Base-by-base conservation (phyloP, 257 asterid genomes). In the Nicotiana benthamiana region DNA sequence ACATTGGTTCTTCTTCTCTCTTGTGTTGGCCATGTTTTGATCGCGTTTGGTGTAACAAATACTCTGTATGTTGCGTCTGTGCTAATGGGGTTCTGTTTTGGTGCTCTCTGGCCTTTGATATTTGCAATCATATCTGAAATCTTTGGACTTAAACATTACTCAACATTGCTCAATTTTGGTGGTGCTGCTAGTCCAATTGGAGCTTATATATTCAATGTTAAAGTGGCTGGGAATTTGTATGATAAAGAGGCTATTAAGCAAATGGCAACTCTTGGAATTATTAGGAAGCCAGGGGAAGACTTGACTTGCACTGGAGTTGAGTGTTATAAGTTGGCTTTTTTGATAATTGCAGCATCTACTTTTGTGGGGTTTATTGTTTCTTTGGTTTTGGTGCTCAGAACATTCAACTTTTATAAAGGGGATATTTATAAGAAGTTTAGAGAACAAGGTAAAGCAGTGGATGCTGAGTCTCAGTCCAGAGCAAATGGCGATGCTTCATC, bases 101-200 rank as follows among this genome's bases (percentile, higher is more conserved):
- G 91, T 3, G 91, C 91, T 2, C 86, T 81, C 4, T 86, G 90
- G 90, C 91, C 91, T 6, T 46, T 88, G 66, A 83, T 86, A 9
- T 88, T 86, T 6, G 83, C 90, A 0, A 88, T 88, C 64, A 88
- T 88, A 48, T 88, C 91, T 1, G 90, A 88, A 24, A 18, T 88
- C 9, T 88, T 88, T 30, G 91, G 90, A 4, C 87, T 88, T 9
- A 88, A 85, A 32, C 87, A 86, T 80, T 90, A 88, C 75, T 88
- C 93, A 1, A 90, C 91, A 6, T 76, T 90, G 80, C 81, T 61
- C 80, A 90, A 86, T 75, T 82, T 87, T n/a, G 93, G 91, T 1
- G 93, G 85, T 15, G 93, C 90, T 11, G 93, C 93, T 4, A 90
- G 91, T 22, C 93, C 93, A 0, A 65, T 90, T 2, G 93, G 93